These are phyloP conservation scores for Pseudopediastrum boryanum DNA, from an alignment of 139 green algal species.

Conservation along the genomic window DNA sequence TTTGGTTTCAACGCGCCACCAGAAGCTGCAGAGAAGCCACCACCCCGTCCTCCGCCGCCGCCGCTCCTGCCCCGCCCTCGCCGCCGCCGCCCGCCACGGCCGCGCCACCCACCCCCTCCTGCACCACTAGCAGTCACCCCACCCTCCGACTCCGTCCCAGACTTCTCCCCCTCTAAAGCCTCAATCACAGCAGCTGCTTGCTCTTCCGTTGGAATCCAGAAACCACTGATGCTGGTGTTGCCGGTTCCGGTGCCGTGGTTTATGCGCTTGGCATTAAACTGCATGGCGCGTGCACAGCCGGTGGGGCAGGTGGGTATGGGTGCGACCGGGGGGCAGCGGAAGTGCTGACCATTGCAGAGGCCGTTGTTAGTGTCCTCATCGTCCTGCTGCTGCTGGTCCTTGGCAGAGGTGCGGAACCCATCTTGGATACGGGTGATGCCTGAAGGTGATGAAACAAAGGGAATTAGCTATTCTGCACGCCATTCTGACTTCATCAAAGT, in stretches of 20 bases:
- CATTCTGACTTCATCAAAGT: too few relatives aligned
- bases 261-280: constrained; percentile 34
- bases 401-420: constrained; percentile 6
- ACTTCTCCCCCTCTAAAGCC: not conserved
- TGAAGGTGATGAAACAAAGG: too few relatives aligned
- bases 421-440: too few relatives aligned
- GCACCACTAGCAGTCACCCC: not conserved
- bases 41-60: not conserved
- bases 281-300: constrained; percentile 67
- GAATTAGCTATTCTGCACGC: too few relatives aligned
- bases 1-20: too few relatives aligned
- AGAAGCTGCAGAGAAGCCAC: too few relatives aligned
- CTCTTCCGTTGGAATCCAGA: constrained; percentile 57
- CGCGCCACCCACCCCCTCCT: not conserved
- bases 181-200: not conserved
- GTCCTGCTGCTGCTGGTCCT: constrained; percentile 1
- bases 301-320: constrained; percentile 48
- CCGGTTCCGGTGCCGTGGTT: constrained; percentile 61
- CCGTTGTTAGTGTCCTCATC: constrained; percentile 33
- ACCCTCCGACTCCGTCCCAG: not conserved
- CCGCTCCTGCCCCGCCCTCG: constrained; percentile 2
- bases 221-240: constrained; percentile 48
- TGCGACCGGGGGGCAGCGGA: constrained; percentile 54
- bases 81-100: constrained; percentile 8
- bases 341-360: constrained; percentile 84